Base-by-base conservation (phyloP, 2,329 filamentous ascomycete genomes). In the Colletotrichum sp. region DNA sequence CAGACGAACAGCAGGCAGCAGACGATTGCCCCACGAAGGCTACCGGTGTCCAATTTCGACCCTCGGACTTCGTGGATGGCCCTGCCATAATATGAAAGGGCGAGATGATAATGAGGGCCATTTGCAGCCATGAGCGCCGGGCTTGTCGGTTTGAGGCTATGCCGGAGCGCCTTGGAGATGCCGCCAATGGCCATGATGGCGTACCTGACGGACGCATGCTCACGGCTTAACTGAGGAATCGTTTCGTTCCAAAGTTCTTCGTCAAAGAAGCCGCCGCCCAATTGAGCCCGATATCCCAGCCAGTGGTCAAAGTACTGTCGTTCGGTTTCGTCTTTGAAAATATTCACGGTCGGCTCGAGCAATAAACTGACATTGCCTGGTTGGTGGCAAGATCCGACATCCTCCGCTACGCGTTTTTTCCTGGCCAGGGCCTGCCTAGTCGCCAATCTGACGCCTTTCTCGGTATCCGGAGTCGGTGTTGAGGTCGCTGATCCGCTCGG, bases 111-210 rank as follows among this genome's bases (percentile, higher is more conserved):
- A 57, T 81, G 79, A 12, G 76, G 70, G 6, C 69, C 72, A 26
- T 64, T 71, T 2, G 48, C 71, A 5, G 61, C 55, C 43, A 72
- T 79, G 72, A 68, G 72, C 26, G n/a, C 76, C 57, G 34, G 72
- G 16, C 21, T 67, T 32, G 36, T 75, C 7, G 66, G 67, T 52
- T 43, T 71, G 65, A 78, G 18, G 67, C 71, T 39, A 36, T 65
- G 28, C 24, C n/a, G 16, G 60, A 69, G 34, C 28, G 80, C 76
- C 34, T 80, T 82, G 24, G 81, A 80, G 13, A 83, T 81, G 24
- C 82, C 82, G 24, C 85, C 85, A 15, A 86, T 80, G 9, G 85
- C 85, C 36, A 85, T 80, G 72, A 82, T 83, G 21, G 85, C 85
- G 61, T 83, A 83, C 9, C 82, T 81, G 13, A 87, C 80, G 4